Conservation (phyloP, 1,139 yeast species). For the Yamadazyma sp. region DNA sequence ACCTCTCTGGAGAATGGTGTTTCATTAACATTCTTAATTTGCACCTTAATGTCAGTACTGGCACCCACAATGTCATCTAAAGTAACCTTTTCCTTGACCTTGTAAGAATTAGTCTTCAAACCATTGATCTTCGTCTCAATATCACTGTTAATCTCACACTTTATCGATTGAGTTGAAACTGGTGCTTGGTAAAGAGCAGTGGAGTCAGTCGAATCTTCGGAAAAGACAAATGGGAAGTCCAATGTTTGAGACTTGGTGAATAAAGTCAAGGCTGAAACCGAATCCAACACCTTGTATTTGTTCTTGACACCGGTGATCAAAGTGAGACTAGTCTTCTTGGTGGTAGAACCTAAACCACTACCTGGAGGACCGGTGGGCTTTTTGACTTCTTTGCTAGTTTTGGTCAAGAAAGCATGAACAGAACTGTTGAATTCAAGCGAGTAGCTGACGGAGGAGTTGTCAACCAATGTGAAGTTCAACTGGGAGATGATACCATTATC, state of each 20-base stretch:
- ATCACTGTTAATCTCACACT: constrained; percentile 11
- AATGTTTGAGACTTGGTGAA: constrained; percentile 10
- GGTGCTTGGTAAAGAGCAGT: constrained; percentile 10
- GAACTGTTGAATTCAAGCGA: constrained; percentile 14
- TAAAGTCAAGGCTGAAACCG: constrained; percentile 8
- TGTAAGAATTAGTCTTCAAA: constrained; percentile 8
- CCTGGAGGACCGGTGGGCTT: constrained; percentile 18
- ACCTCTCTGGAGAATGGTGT: constrained; percentile 40
- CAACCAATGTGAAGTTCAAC: constrained; percentile 16
- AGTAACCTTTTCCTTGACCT: constrained; percentile 14
- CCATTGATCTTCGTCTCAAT: constrained; percentile 14
- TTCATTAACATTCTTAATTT: constrained; percentile 9
- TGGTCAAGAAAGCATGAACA: constrained; percentile 13
- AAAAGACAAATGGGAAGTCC: constrained; percentile 16
- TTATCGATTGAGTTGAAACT: constrained; percentile 8
- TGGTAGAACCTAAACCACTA: constrained; percentile 14
- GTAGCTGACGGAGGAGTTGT: constrained; percentile 12
- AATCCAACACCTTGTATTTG: constrained; percentile 7
- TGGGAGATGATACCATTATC: constrained; percentile 13
- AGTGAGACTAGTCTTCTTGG: constrained; percentile 7
- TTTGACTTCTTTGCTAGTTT: constrained; percentile 16
- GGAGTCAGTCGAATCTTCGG: constrained; percentile 11
- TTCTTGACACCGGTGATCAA: constrained; percentile 12
- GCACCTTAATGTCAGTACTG: constrained; percentile 14
- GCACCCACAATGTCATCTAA: constrained; percentile 18